A percentile compares a stretch with the other conserved stretches of the same genome.
phyloP scores from a whole-genome alignment of 306 rosid genomes.

The Phaseolus lunatus region DNA sequence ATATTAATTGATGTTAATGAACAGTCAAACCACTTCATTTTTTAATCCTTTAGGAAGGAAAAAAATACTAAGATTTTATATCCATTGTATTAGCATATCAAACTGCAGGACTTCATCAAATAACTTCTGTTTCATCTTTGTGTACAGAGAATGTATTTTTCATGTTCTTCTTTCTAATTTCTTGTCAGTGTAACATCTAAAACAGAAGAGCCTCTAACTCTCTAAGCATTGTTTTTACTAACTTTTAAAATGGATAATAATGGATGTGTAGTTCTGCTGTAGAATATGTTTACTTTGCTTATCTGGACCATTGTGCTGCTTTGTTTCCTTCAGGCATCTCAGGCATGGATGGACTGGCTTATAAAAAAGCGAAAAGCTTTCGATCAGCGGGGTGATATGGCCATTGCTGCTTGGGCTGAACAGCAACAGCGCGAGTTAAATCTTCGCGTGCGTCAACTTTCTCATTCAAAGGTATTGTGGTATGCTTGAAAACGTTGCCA shows the following conservation, averaged over 20 bases:
- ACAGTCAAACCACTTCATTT: neutral
- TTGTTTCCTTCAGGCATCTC: slow-evolving; percentile 77
- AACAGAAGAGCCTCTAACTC: neutral
- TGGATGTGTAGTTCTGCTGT: slow-evolving; percentile 21
- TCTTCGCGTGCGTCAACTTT: slow-evolving; percentile 85
- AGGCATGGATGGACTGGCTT: slow-evolving; percentile 99
- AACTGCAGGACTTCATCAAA: neutral
- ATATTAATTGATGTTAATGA: neutral
- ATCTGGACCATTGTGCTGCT: slow-evolving; percentile 33
- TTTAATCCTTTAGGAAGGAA: neutral
- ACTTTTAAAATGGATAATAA: slow-evolving; percentile 23
- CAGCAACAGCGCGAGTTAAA: slow-evolving; percentile 90
- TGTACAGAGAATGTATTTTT: slow-evolving; percentile 13
- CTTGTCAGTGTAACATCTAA: neutral
- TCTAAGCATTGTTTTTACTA: slow-evolving; percentile 14
- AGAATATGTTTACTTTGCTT: neutral
- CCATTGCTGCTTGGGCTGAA: slow-evolving; percentile 97
- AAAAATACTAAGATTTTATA: slow-evolving; percentile 4
- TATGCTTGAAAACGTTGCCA: slow-evolving; percentile 33
- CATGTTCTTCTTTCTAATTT: slow-evolving; percentile 3
- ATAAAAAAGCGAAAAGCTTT: slow-evolving; percentile 91
- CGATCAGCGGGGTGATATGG: slow-evolving; percentile 96
- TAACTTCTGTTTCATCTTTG: neutral
- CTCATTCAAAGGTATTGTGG: slow-evolving; percentile 83
- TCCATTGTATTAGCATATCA: slow-evolving; percentile 6